phyloP scores from a whole-genome alignment of 148 eudicot genomes.

The Limonium bicolor region DNA sequence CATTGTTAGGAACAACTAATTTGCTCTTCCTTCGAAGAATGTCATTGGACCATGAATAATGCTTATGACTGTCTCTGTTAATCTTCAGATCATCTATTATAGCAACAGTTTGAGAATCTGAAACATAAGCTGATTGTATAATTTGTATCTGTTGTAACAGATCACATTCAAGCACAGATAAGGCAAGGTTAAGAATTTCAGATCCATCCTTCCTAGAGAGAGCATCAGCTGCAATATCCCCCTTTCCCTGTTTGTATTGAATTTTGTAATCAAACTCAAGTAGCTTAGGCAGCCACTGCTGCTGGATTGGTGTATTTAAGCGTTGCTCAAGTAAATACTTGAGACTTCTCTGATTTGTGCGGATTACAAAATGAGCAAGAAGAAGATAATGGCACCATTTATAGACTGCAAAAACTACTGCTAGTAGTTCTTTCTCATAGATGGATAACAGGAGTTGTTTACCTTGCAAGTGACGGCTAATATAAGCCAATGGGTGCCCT shows the following conservation, averaged over 20 bases:
- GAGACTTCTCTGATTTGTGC: not conserved
- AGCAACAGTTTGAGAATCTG: not conserved
- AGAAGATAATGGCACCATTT: not conserved
- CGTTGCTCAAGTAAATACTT: not conserved
- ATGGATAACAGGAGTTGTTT: not conserved
- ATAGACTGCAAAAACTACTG: not conserved
- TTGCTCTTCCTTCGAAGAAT: not conserved
- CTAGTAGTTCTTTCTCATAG: not conserved
- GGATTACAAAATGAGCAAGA: not conserved
- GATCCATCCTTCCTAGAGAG: not conserved
- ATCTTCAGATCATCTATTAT: not conserved
- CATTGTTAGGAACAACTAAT: not conserved
- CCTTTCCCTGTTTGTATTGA: not conserved
- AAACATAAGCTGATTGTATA: not conserved
- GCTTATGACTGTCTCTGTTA: not conserved
- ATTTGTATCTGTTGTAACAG: not conserved
- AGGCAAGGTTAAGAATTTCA: not conserved
- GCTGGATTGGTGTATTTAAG: not conserved
- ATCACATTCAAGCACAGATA: not conserved
- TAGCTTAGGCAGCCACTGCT: not conserved
- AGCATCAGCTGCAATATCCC: not conserved
- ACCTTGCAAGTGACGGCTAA: not conserved
- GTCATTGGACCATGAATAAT: not conserved
- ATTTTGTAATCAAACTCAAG: not conserved
- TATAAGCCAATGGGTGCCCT: too few relatives aligned